Evolutionary conservation across 1,139 yeast species (phyloP), one percentile per base, ranked within the genome.

Genomic region (Candida tropicalis): DNA sequence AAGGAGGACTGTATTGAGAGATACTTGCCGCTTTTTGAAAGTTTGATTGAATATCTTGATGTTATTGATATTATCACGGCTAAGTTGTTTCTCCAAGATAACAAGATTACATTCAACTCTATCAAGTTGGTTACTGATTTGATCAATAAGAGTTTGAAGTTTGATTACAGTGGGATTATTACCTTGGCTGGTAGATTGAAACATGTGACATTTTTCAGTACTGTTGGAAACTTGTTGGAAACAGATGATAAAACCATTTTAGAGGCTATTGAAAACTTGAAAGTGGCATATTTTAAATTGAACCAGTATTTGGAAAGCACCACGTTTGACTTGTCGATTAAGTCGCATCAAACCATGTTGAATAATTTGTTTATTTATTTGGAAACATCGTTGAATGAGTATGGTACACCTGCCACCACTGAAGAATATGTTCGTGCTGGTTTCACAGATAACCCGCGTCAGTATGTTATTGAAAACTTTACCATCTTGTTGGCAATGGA

Each of bases 381-480:
- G 51, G 75, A 73, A 44, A 64, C 66, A 10, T 65, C 76, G 4
- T 59, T 75, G 42, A 71, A 73, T 48, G 78, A 71, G 49, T 68
- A 63, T 49, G 79, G 79, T 13, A 65, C 73, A 11, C 68, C 69
- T 5, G 76, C 78, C 7, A 64, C 75, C n/a, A 54, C 69, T 5
- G 75, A 73, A 40, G 78, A 75, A 49, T 75, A 70, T 47, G 53
- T 66, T 22, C 71, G 68, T 50, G 75, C 79, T 10, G 80, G 80
- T 3, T 74, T 76, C 49, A 69, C 79, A 6, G 69, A 67, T 15
- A 64, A 71, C 48, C 79, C 81, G 1, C 56, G 62, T 35, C 60
- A 66, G 31, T 75, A 68, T 51, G 71, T 76, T 5, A 62, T 66
- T 12, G 72, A 68, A 15, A 68, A 73, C 48, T 75, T 73, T 53